Base-by-base conservation (phyloP, 352 stramenopile genomes). In the Phytophthora pistaciae region DNA sequence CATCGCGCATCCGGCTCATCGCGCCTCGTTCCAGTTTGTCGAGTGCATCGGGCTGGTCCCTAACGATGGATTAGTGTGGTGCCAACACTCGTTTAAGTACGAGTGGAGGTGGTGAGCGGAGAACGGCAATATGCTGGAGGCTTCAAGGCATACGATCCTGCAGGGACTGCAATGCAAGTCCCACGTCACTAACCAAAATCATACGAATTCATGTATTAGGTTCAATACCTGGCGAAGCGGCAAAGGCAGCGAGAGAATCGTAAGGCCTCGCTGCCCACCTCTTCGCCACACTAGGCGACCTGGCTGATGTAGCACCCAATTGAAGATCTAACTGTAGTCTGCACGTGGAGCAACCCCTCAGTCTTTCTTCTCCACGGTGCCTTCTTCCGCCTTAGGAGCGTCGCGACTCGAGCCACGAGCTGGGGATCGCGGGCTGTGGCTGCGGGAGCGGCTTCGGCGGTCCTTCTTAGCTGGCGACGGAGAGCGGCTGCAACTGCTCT, bases 1-100 rank as follows among this genome's bases (percentile, higher is more conserved):
- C 87, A 44, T 94, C 88, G 60, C 83, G 86, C 73, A 82, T 83
- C 46, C 79, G 69, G 69, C 77, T 87, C 79, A 87, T 88, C 25
- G 21, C 74, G 25, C 25, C 25, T 0, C 23, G 42, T 49, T 49
- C 42, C 42, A 29, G 46, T 27, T 44, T 44, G 38, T 18, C 14
- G 14, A 52, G n/a, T 52, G 18, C 44, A 25, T 8, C 5, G 5
- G n/a, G 8, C 46, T 14, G 44, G 0, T 53, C 20, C 25, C 46
- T 53, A 6, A 7, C 20, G 44, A 4, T 23, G 9, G 20, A 16
- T 27, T 53, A 3, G 20, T 53, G 46, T 53, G 46, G 46, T 53
- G n/a, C 20, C 14, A 23, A 53, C 10, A 25, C 13, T 20, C 46
- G 20, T 53, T 53, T 53, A 53, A 53, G 20, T 53, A 27, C 46